Evolutionary conservation across 805 yeast species (phyloP).

Genomic region (Kazachstania kunashirensis): DNA sequence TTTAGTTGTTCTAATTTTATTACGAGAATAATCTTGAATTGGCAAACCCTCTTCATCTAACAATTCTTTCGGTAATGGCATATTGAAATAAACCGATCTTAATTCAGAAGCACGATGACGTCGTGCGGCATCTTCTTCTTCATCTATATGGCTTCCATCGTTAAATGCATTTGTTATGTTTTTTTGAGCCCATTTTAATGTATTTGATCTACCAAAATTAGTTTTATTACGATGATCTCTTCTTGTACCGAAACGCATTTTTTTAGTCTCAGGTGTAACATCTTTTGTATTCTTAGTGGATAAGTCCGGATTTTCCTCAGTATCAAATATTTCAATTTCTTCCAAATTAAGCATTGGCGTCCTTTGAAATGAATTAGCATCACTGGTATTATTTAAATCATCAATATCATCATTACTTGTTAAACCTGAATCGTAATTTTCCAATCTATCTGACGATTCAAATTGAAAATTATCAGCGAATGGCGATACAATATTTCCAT

Average conservation of each 20-base stretch:
- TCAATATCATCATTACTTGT: background rate
- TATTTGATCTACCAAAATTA: constrained; percentile 40
- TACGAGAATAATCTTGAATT: constrained; percentile 54
- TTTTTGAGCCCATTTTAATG: constrained; percentile 41
- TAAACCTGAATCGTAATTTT: background rate
- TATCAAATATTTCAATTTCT: constrained; percentile 8
- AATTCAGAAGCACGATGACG: constrained; percentile 33
- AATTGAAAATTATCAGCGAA: constrained; percentile 25
- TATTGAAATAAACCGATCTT: constrained; percentile 50
- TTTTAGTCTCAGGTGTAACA: constrained; percentile 12
- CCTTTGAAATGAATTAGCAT: constrained; percentile 17
- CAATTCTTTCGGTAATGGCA: constrained; percentile 47
- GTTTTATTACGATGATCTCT: constrained; percentile 65
- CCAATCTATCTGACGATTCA: constrained; percentile 8
- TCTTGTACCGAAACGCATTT: constrained; percentile 76
- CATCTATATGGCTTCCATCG: constrained; percentile 14
- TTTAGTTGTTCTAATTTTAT: constrained; percentile 91
- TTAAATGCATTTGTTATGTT: constrained; percentile 29
- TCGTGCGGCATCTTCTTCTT: constrained; percentile 21
- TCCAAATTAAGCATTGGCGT: constrained; percentile 20
- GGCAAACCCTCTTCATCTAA: constrained; percentile 56
- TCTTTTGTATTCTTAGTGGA: too few species aligned
- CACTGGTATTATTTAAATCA: constrained; percentile 7
- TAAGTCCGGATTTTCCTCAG: constrained; percentile 4
- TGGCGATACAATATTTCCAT: constrained; percentile 19